These are phyloP conservation scores for Corymbia citriodora DNA, from an alignment of 441 rosid species.

Conservation along the genomic window DNA sequence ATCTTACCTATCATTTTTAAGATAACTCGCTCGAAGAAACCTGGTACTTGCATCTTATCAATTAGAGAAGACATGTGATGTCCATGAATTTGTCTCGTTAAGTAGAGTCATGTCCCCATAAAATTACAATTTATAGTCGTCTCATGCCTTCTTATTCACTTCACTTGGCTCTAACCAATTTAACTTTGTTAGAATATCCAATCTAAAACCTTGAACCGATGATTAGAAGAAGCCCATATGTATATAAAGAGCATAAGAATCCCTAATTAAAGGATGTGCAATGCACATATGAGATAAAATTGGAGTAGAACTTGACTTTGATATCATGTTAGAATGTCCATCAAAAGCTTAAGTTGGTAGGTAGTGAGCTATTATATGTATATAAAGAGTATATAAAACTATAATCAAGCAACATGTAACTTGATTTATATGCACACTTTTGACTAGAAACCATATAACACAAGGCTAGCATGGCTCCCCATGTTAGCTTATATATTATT, in stretches of 20 bases:
- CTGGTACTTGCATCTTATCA: not conserved
- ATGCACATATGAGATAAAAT: not conserved
- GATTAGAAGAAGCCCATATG: not conserved
- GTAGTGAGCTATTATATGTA: fast-evolving
- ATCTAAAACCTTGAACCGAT: not conserved
- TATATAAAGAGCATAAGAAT: not conserved
- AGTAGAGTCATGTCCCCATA: too few species aligned
- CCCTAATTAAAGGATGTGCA: not conserved
- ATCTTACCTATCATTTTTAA: not conserved
- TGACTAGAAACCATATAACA: too few species aligned
- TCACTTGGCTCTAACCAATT: not conserved
- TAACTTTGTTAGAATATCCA: not conserved
- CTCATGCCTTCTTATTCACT: too few species aligned
- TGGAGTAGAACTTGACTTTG: not conserved
- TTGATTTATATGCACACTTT: not conserved
- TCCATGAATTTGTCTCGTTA: too few species aligned
- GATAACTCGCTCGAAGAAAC: not conserved
- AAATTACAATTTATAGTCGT: too few species aligned
- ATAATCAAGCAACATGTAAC: not conserved
- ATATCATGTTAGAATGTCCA: not conserved
- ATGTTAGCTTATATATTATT: not conserved
- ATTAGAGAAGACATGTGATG: too few species aligned
- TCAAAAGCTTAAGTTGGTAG: not conserved
- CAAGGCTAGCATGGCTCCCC: too few species aligned
- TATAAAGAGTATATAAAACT: not conserved